These are phyloP conservation scores for Termitomyces heimii DNA, from an alignment of 768 basidiomycete species.

Conservation along the genomic window DNA sequence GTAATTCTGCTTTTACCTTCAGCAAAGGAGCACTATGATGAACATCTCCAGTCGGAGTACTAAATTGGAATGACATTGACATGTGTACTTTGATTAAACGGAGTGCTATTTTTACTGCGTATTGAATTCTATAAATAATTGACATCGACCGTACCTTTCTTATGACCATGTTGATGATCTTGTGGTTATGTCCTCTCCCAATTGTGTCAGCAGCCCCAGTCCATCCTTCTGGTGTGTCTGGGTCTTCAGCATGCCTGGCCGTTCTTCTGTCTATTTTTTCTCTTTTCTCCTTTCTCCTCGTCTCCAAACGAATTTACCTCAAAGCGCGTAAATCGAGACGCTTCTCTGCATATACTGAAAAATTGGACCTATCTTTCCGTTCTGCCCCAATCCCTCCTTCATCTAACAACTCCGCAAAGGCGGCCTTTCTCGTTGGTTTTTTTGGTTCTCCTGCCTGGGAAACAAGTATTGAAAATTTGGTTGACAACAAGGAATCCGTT, in stretches of 20 bases:
- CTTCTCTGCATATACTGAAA: conserved; percentile 1
- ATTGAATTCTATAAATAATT: not conserved
- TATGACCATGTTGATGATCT: conserved; percentile 2
- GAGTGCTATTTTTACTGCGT: not conserved
- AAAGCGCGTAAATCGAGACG: conserved; percentile 16
- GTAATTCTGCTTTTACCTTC: not conserved
- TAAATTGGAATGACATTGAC: not conserved
- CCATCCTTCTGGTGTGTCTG: conserved; percentile 8
- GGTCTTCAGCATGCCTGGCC: conserved; percentile 19
- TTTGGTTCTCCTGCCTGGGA: conserved; percentile 42
- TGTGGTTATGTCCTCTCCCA: conserved; percentile 3
- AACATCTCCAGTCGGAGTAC: not conserved
- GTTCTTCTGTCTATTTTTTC: conserved; percentile 19
- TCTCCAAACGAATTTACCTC: conserved; percentile 23
- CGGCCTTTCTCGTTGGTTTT: conserved; percentile 37
- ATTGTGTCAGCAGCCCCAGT: conserved; percentile 8
- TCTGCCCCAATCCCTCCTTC: conserved; percentile 14
- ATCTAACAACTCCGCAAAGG: conserved; percentile 12
- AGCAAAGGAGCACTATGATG: conserved; percentile 6
- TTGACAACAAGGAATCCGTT: conserved; percentile 11
- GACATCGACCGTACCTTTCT: not conserved
- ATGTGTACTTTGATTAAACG: not conserved
- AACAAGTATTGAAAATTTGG: conserved; percentile 21
- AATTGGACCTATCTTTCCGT: conserved; percentile 10
- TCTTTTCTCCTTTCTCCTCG: conserved; percentile 19